phyloP scores from a whole-genome alignment of 2,329 filamentous ascomycete species.

The Dichotomopilus funicola region DNA sequence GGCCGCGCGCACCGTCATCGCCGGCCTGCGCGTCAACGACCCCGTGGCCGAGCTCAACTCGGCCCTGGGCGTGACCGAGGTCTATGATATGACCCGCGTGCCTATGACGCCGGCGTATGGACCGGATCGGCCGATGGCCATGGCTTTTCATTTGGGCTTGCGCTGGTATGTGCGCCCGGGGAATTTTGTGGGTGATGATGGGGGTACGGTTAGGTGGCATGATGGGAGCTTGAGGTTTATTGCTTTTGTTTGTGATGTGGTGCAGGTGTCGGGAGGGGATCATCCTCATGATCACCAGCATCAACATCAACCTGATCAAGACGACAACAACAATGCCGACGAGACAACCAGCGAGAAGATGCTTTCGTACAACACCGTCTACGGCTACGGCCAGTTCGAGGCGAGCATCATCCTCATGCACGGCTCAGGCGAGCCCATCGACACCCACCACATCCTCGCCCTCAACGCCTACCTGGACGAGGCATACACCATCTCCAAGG shows the following conservation, averaged over 20 bases:
- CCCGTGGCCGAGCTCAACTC: neutral
- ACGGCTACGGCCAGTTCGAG: neutral
- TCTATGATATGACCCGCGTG: neutral
- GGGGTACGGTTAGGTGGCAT: no score
- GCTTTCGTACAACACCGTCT: neutral
- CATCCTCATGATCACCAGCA: neutral
- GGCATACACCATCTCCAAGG: neutral
- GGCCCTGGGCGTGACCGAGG: conserved; percentile 1
- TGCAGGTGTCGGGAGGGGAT: no score
- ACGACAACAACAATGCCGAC: no score
- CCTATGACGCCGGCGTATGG: neutral
- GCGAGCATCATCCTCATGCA: conserved; percentile 8
- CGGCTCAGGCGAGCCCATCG: conserved; percentile 5
- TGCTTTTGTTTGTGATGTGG: no score
- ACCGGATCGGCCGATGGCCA: neutral
- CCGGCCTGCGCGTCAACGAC: conserved; percentile 11
- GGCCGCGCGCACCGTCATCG: neutral
- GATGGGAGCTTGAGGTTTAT: no score
- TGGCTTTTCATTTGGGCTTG: conserved; percentile 13
- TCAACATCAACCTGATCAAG: neutral
- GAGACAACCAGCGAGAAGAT: neutral
- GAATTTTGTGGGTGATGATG: no score
- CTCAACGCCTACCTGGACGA: conserved; percentile 10
- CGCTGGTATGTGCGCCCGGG: conserved; percentile 8
- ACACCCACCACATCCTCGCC: neutral